These are phyloP conservation scores for Pythium grandisporangium DNA, from an alignment of 352 stramenopile genomes.

Conservation along the genomic window DNA sequence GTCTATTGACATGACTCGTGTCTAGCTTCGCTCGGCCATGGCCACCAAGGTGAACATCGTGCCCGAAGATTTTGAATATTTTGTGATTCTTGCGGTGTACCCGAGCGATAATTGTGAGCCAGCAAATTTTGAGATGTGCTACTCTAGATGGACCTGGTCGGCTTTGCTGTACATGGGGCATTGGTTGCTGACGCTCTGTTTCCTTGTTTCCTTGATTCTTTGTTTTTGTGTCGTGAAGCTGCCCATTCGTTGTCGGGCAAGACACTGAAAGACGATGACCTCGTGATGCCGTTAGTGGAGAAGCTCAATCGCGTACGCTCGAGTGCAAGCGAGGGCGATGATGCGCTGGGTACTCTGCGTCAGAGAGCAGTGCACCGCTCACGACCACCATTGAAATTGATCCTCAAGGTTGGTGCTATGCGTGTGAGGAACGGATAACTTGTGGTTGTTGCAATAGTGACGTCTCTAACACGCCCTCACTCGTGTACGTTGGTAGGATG, in stretches of 20 bases:
- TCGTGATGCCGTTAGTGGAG: conserved; percentile 67
- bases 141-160: not conserved
- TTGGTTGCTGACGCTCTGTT: no score
- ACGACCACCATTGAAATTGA: conserved; percentile 65
- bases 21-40: conserved; percentile 56
- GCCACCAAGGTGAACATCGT: conserved; percentile 77
- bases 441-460: not conserved
- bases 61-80: conserved; percentile 47
- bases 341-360: conserved; percentile 31
- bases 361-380: conserved; percentile 51
- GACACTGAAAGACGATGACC: conserved; percentile 70
- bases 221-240: no score
- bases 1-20: no score
- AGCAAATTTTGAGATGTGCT: not conserved
- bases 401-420: conserved; percentile 48
- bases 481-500: conserved; percentile 43
- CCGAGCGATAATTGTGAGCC: conserved; percentile 30
- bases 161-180: no score
- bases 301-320: conserved; percentile 44
- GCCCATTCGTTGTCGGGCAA: conserved; percentile 47
- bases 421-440: not conserved
- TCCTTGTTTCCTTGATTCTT: no score
- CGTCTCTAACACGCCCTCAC: no score
- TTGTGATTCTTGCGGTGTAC: conserved; percentile 77
- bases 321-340: conserved; percentile 29